Conservation (phyloP, 257 asterid species). For the Lycium barbarum region DNA sequence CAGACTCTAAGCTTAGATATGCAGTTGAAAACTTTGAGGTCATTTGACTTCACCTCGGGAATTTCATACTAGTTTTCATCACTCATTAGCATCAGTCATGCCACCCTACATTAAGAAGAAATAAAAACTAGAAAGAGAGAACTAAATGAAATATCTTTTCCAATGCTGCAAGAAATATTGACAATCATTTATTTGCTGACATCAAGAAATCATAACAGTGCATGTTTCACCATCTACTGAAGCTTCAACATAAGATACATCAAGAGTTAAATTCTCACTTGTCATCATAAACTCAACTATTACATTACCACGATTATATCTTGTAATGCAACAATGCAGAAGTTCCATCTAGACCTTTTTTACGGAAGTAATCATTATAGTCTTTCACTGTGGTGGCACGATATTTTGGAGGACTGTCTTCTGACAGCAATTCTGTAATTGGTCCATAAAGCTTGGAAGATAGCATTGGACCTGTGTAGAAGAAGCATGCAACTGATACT, state of each 20-base stretch:
- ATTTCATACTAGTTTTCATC: too few species aligned
- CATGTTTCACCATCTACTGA: too few species aligned
- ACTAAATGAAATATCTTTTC: too few species aligned
- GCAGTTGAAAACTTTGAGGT: too few species aligned
- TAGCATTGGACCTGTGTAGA: constrained; percentile 44
- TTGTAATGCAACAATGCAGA: constrained; percentile 55
- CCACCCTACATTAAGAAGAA: too few species aligned
- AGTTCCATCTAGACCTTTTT: constrained; percentile 62
- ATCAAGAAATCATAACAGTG: too few species aligned
- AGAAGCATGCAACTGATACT: constrained; percentile 70
- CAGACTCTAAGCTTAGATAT: too few species aligned
- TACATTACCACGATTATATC: constrained; percentile 38
- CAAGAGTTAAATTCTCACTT: not conserved
- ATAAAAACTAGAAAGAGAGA: too few species aligned
- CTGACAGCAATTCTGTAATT: constrained; percentile 54
- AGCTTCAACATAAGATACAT: not conserved
- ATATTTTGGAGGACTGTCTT: constrained; percentile 63
- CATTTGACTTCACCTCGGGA: too few species aligned
- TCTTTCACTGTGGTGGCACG: constrained; percentile 58
- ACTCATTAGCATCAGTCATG: too few species aligned
- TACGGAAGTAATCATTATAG: constrained; percentile 31
- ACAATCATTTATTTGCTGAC: too few species aligned
- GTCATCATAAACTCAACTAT: not conserved
- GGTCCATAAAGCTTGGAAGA: constrained; percentile 57
- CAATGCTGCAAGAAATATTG: too few species aligned